phyloP scores from a whole-genome alignment of 176 grass and related monocot species.

The Puya raimondii region DNA sequence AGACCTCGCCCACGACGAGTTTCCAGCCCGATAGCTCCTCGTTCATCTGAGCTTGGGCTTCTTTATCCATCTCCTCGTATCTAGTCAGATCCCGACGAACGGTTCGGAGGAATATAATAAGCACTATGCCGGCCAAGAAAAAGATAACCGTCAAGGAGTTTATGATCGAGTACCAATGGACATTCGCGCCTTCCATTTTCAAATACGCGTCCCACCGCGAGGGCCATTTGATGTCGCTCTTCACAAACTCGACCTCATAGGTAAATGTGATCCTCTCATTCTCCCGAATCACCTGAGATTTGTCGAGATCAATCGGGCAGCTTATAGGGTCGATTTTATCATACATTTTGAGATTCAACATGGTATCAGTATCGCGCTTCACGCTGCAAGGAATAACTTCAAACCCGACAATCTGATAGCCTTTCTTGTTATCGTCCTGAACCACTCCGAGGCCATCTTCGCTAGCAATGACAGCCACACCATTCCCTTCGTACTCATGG shows the following conservation, averaged over 20 bases:
- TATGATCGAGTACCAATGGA: constrained; percentile 87
- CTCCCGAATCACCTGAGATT: constrained; percentile 47
- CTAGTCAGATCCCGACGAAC: constrained; percentile 68
- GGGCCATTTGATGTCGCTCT: constrained; percentile 72
- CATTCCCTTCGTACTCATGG: constrained; percentile 44
- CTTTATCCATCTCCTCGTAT: constrained; percentile 82
- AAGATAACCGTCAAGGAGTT: constrained; percentile 84
- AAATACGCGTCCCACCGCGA: constrained; percentile 74
- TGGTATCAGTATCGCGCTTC: constrained; percentile 32
- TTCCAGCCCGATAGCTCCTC: constrained; percentile 88
- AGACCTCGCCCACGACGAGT: constrained; percentile 70
- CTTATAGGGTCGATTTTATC: constrained; percentile 30
- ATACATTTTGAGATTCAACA: constrained; percentile 63
- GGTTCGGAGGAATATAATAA: constrained; percentile 73
- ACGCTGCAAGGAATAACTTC: constrained; percentile 74
- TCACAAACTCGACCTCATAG: constrained; percentile 64
- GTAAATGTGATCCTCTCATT: constrained; percentile 63
- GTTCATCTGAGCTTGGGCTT: constrained; percentile 73
- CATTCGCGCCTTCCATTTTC: constrained; percentile 69
- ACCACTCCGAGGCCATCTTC: constrained; percentile 68
- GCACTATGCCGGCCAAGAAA: constrained; percentile 80
- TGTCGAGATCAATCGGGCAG: constrained; percentile 52
- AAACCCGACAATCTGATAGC: constrained; percentile 72
- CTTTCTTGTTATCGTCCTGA: constrained; percentile 41
- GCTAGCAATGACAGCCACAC: constrained; percentile 40